Conservation (phyloP, 495 filamentous ascomycete species). For the Xanthoparmelia taractica region DNA sequence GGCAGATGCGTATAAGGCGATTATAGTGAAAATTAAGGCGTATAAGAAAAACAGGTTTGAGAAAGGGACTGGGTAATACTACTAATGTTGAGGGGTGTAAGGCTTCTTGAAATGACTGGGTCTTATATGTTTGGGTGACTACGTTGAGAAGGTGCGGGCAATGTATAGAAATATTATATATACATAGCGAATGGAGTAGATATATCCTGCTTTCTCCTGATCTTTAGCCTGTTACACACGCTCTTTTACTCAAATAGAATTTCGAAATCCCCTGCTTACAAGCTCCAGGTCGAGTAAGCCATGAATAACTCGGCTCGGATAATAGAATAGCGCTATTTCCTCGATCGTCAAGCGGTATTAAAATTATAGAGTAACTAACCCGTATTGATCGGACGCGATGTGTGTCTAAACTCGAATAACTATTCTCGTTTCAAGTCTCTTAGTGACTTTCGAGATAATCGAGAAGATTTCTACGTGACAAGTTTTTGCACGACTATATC, state of each 20-base stretch:
- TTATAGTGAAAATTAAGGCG: conserved; percentile 28
- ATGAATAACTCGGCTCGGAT: neutral
- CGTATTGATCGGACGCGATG: neutral
- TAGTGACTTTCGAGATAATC: neutral
- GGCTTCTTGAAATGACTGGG: neutral
- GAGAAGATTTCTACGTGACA: neutral
- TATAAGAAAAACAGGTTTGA: neutral
- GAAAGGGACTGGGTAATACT: neutral
- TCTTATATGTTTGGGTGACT: neutral
- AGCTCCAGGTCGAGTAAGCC: neutral
- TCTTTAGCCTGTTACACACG: neutral
- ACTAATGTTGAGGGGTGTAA: neutral
- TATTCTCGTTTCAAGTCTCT: neutral
- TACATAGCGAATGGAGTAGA: neutral
- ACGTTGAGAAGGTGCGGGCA: neutral
- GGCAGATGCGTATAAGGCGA: conserved; percentile 35
- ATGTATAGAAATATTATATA: neutral
- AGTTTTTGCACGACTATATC: neutral
- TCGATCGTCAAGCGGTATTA: neutral
- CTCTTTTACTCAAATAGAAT: neutral
- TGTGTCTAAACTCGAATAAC: neutral
- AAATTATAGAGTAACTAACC: neutral
- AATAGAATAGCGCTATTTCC: neutral
- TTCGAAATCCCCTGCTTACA: neutral
- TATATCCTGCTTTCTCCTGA: neutral